Evolutionary conservation across 2,329 filamentous ascomycete genomes (phyloP).

Genomic region (Neonectria faginata): DNA sequence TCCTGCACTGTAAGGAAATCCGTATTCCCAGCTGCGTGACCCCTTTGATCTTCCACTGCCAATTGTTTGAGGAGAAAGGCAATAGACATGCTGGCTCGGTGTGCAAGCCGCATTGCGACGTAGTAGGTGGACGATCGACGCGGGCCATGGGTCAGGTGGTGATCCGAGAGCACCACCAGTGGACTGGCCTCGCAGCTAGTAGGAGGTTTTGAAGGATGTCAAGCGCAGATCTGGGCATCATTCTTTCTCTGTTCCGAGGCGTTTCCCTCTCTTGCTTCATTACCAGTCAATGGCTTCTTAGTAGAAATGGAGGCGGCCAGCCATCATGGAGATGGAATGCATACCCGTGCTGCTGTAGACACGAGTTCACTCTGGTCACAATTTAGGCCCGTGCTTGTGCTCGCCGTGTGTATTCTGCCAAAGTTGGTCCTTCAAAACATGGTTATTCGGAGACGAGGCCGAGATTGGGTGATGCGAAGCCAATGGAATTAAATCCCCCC

Average conservation of each 20-base stretch:
- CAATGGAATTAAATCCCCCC: slow-evolving; percentile 8
- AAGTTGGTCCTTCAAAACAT: background rate
- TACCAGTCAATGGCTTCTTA: background rate
- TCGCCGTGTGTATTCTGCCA: background rate
- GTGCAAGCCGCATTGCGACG: slow-evolving; percentile 10
- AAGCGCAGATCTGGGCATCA: background rate
- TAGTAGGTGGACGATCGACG: slow-evolving; percentile 19
- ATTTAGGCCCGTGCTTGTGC: background rate
- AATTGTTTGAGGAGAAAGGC: slow-evolving; percentile 5
- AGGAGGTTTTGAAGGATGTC: slow-evolving; percentile 3
- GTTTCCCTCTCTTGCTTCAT: background rate
- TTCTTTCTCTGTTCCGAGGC: background rate
- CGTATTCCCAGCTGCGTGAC: slow-evolving; percentile 14
- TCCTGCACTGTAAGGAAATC: slow-evolving; percentile 1
- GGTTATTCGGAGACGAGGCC: slow-evolving; percentile 4
- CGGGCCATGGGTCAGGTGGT: slow-evolving; percentile 14
- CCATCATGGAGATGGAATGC: slow-evolving; percentile 4
- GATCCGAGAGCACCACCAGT: slow-evolving; percentile 18
- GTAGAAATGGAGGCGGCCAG: slow-evolving; percentile 8
- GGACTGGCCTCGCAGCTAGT: background rate
- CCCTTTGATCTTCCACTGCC: background rate
- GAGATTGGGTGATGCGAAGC: slow-evolving; percentile 14
- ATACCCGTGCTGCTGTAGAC: background rate
- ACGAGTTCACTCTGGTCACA: background rate
- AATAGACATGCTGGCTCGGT: background rate